Evolutionary conservation across 257 asterid species (phyloP).

Genomic region (Ligustrum vulgare): DNA sequence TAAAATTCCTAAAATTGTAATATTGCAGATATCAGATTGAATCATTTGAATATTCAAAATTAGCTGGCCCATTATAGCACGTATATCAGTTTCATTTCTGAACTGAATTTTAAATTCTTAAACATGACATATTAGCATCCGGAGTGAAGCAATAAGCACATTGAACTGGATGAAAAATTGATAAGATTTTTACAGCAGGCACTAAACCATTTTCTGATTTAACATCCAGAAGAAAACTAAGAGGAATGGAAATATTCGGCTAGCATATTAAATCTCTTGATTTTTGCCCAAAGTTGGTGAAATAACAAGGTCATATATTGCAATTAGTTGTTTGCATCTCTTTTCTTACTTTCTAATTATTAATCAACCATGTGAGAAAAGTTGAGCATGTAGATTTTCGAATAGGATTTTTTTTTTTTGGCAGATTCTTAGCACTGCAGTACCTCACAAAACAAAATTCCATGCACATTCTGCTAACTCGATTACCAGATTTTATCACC

Average conservation of each 20-base stretch:
- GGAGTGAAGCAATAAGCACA: background rate
- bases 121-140: background rate
- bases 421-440: background rate
- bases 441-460: background rate
- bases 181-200: too few species aligned
- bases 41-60: slow-evolving; percentile 7
- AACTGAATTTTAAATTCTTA: background rate
- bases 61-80: background rate
- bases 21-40: background rate
- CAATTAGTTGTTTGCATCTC: background rate
- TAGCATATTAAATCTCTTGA: background rate
- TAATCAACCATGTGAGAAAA: background rate
- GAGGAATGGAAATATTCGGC: background rate
- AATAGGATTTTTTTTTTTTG: background rate
- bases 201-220: too few species aligned
- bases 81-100: background rate
- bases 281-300: background rate
- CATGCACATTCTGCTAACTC: background rate
- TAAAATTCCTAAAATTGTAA: background rate
- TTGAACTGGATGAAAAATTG: background rate
- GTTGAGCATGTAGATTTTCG: background rate
- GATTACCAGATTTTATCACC: background rate
- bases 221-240: too few species aligned
- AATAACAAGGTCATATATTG: background rate
- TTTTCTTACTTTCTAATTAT: too few species aligned